Conservation (phyloP, 2,329 filamentous ascomycete genomes). For the Exophiala xenobiotica region DNA sequence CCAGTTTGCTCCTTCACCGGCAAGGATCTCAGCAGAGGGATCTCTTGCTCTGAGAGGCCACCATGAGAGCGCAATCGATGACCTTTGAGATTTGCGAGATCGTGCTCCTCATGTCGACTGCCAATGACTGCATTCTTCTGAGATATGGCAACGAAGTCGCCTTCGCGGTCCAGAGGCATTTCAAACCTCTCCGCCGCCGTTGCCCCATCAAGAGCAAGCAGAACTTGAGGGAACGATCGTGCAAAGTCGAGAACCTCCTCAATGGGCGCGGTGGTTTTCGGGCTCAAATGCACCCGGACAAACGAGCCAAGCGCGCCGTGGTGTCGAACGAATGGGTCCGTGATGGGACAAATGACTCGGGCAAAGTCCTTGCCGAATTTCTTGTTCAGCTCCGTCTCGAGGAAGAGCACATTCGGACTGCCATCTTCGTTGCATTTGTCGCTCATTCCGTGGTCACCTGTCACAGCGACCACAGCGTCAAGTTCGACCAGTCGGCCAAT, state of each 20-base stretch:
- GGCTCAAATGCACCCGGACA: conserved; percentile 41
- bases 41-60: conserved; percentile 41
- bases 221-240: conserved; percentile 35
- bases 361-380: conserved; percentile 35
- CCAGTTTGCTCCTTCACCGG: conserved; percentile 19
- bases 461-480: conserved; percentile 41
- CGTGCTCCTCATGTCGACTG: conserved; percentile 37
- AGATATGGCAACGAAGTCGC: conserved; percentile 43
- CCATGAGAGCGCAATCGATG: conserved; percentile 44
- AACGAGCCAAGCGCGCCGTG: conserved; percentile 46
- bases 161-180: conserved; percentile 44
- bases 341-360: conserved; percentile 47
- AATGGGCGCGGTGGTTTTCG: conserved; percentile 27
- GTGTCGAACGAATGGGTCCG: conserved; percentile 46
- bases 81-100: conserved; percentile 36
- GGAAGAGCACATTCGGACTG: conserved; percentile 41
- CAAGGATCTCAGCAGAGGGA: conserved; percentile 40
- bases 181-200: conserved; percentile 39
- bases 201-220: conserved; percentile 34
- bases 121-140: conserved; percentile 41
- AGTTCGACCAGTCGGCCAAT: conserved; percentile 37
- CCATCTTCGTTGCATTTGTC: conserved; percentile 39
- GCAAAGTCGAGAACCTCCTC: conserved; percentile 35
- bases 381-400: conserved; percentile 40
- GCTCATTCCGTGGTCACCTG: conserved; percentile 48